Conservation (phyloP, 2,329 filamentous ascomycete species). For the Cryphonectria carpinicola region DNA sequence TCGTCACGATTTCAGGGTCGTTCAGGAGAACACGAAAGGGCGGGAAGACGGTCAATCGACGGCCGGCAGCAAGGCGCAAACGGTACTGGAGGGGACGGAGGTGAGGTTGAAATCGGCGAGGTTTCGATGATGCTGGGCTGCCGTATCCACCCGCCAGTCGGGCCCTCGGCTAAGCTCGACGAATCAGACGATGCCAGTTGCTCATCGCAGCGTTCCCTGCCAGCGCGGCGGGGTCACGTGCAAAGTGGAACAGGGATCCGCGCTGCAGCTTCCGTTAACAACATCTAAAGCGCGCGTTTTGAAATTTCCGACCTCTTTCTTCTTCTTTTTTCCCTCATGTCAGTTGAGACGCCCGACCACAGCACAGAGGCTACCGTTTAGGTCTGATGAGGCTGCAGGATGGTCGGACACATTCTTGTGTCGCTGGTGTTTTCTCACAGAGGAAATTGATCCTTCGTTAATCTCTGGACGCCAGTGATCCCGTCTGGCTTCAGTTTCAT, state of each 20-base stretch:
- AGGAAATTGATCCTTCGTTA: constrained; percentile 60
- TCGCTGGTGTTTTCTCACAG: constrained; percentile 46
- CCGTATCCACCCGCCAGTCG: constrained; percentile 35
- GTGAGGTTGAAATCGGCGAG: constrained; percentile 18
- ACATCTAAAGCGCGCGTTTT: constrained; percentile 22
- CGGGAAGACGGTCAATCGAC: constrained; percentile 19
- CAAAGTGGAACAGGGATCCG: constrained; percentile 29
- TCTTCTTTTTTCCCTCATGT: constrained; percentile 47
- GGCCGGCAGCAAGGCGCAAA: constrained; percentile 21
- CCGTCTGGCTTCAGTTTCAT: constrained; percentile 61
- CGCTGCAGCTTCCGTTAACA: constrained; percentile 25
- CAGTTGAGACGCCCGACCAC: constrained; percentile 54
- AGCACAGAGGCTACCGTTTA: constrained; percentile 32
- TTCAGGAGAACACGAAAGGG: constrained; percentile 1
- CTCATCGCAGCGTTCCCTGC: constrained; percentile 27
- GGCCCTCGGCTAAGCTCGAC: constrained; percentile 49
- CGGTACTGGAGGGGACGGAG: neutral
- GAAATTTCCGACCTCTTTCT: neutral
- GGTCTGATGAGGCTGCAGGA: constrained; percentile 37
- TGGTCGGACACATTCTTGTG: constrained; percentile 35
- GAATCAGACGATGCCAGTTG: constrained; percentile 41
- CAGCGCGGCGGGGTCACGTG: constrained; percentile 31
- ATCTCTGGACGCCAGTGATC: constrained; percentile 55
- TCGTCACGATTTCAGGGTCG: neutral
- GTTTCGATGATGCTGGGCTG: constrained; percentile 24